Conservation (phyloP, 2,329 filamentous ascomycete genomes). For the Uncinocarpus reesii region DNA sequence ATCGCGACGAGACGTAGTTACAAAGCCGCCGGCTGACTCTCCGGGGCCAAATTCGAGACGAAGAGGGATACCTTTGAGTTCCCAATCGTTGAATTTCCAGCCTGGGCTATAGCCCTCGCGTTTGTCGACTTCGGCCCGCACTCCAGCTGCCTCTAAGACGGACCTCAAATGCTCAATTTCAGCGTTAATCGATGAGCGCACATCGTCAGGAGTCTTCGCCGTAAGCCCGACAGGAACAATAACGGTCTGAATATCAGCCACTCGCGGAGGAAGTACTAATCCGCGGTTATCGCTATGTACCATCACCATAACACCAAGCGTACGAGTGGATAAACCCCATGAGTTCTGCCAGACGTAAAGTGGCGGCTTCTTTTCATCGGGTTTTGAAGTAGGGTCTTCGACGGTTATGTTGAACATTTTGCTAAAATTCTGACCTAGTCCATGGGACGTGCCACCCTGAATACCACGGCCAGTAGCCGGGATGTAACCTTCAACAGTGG, state of each 20-base stretch:
- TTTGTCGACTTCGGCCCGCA: conserved; percentile 71
- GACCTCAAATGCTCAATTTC: conserved; percentile 62
- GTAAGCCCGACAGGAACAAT: conserved; percentile 89
- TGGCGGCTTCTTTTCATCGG: conserved; percentile 64
- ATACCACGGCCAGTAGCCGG: conserved; percentile 92
- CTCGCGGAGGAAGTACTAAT: conserved; percentile 80
- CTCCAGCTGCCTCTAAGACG: conserved; percentile 58
- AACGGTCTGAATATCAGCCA: conserved; percentile 75
- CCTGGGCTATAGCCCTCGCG: conserved; percentile 86
- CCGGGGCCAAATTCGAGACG: conserved; percentile 94
- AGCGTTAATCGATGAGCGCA: conserved; percentile 62
- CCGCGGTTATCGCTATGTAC: conserved; percentile 95
- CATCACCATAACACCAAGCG: conserved; percentile 98
- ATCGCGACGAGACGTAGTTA: conserved; percentile 80
- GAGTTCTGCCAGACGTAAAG: conserved; percentile 97
- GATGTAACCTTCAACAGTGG: conserved; percentile 94
- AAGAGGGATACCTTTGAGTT: conserved; percentile 88
- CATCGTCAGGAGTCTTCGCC: conserved; percentile 73
- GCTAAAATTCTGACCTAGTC: conserved; percentile 92
- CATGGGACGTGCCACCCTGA: conserved; percentile 90
- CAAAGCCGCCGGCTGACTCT: conserved; percentile 73
- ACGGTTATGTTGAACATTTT: conserved; percentile 99
- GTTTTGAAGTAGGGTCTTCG: conserved; percentile 68
- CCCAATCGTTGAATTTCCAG: conserved; percentile 99
- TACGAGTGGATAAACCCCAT: conserved; percentile 94